phyloP scores from a whole-genome alignment of 2,329 filamentous ascomycete genomes.

The Fusarium sulawesiense region DNA sequence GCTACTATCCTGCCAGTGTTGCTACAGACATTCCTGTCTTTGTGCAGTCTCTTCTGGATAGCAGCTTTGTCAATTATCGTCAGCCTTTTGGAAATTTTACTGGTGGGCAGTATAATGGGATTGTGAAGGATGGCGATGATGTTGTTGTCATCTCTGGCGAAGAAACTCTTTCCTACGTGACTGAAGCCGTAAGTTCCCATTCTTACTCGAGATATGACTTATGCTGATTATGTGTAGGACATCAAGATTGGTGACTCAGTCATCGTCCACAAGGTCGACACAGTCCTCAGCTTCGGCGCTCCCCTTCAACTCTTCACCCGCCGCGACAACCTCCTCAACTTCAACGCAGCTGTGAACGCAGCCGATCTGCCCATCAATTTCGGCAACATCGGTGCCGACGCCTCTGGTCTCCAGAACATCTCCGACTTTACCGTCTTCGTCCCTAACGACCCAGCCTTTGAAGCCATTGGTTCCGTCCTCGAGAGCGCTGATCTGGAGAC shows the following conservation, averaged over 20 bases:
- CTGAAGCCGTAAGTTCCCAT: conserved; percentile 43
- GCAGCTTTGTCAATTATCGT: conserved; percentile 45
- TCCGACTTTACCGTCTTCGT: conserved; percentile 49
- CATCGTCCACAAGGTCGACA: conserved; percentile 50
- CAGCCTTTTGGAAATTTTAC: conserved; percentile 55
- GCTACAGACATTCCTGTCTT: conserved; percentile 48
- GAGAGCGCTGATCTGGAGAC: conserved; percentile 39
- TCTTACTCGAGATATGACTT: neutral
- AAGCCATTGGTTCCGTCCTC: conserved; percentile 47
- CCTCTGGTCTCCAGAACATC: conserved; percentile 41
- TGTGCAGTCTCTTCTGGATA: conserved; percentile 47
- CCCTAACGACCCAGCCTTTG: conserved; percentile 46
- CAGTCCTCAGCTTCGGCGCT: conserved; percentile 44
- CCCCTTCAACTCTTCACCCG: conserved; percentile 48
- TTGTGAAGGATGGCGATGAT: conserved; percentile 48
- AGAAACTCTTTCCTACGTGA: conserved; percentile 49
- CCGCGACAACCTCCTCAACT: conserved; percentile 43
- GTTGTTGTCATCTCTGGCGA: conserved; percentile 51
- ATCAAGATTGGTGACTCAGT: conserved; percentile 46
- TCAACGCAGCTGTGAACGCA: conserved; percentile 47
- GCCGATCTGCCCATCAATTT: conserved; percentile 45
- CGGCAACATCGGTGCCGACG: conserved; percentile 39
- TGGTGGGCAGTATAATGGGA: conserved; percentile 52
- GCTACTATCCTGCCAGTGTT: conserved; percentile 46
- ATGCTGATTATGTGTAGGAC: conserved; percentile 35